Percentiles rank a stretch among this genome's conserved stretches.
Evolutionary conservation across 2,329 filamentous ascomycete species (phyloP).

Genomic region (Aureobasidium zeae): DNA sequence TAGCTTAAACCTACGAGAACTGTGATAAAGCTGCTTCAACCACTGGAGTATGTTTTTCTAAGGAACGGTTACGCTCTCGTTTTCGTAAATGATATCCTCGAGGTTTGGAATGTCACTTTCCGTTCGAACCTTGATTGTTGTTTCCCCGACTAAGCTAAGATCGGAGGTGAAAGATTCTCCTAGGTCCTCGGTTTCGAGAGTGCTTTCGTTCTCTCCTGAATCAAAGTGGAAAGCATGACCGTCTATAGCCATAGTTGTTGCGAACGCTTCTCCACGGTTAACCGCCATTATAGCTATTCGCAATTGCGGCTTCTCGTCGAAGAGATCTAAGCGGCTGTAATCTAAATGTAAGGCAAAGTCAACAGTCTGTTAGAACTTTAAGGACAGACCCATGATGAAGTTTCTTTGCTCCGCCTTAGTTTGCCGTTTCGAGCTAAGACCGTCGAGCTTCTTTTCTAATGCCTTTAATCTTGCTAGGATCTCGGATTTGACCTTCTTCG

Average conservation of each 20-base stretch:
- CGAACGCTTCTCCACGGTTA: slow-evolving; percentile 4
- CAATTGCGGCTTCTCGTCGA: slow-evolving; percentile 27
- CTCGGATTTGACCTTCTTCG: slow-evolving; percentile 34
- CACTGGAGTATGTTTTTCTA: slow-evolving; percentile 35
- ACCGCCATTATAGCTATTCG: slow-evolving; percentile 6
- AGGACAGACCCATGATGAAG: slow-evolving; percentile 39
- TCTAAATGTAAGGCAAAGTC: slow-evolving; percentile 29
- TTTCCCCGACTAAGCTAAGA: no score
- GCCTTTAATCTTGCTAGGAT: slow-evolving; percentile 24
- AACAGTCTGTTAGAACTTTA: slow-evolving; percentile 24
- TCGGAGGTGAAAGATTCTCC: no score
- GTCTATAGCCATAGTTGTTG: not conserved
- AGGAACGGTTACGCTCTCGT: not conserved
- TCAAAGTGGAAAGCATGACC: slow-evolving; percentile 2
- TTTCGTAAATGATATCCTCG: slow-evolving; percentile 3
- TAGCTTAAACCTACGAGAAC: slow-evolving; percentile 46
- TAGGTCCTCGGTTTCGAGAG: not conserved
- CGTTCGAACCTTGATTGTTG: not conserved
- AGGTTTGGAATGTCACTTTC: not conserved
- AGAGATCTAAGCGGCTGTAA: slow-evolving; percentile 30
- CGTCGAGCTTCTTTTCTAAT: slow-evolving; percentile 29
- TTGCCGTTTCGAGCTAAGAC: slow-evolving; percentile 42
- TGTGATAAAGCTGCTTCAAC: slow-evolving; percentile 36
- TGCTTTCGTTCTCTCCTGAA: not conserved
- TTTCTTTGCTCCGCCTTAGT: slow-evolving; percentile 40